phyloP scores from a whole-genome alignment of 805 yeast species.

The Candida rishiriensis region DNA sequence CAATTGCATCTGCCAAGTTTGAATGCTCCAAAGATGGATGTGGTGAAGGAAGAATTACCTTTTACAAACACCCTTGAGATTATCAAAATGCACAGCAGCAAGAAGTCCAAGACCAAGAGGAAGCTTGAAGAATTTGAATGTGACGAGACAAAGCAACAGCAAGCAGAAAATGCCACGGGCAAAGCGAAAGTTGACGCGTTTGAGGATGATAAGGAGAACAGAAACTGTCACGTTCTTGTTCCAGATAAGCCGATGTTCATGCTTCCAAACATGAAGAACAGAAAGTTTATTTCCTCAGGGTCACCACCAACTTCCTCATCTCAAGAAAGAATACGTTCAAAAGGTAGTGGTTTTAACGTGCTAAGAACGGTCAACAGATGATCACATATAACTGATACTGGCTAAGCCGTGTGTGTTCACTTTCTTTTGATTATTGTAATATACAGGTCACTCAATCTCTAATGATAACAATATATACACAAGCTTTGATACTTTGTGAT shows the following conservation, averaged over 20 bases:
- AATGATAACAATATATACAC: no score
- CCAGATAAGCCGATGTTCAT: constrained; percentile 2
- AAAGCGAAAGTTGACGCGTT: background rate
- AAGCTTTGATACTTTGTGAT: no score
- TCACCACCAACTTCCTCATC: background rate
- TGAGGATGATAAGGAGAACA: constrained; percentile 1
- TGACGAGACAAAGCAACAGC: background rate
- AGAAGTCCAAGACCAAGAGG: background rate
- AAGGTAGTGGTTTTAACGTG: no score
- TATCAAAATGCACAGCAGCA: background rate
- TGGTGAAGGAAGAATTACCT: background rate
- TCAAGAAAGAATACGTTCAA: background rate
- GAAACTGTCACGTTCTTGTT: background rate
- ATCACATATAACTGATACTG: no score
- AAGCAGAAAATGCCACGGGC: background rate
- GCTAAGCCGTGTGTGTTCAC: no score
- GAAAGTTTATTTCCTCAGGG: background rate
- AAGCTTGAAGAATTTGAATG: background rate
- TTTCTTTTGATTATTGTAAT: no score
- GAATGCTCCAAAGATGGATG: background rate
- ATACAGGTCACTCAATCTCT: no score
- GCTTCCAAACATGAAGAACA: background rate
- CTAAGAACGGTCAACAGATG: no score
- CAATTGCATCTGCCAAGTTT: background rate
- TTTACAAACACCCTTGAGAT: constrained; percentile 1